These are phyloP conservation scores for Hapsidospora chrysogenum DNA, from an alignment of 495 filamentous ascomycete genomes.

Conservation along the genomic window DNA sequence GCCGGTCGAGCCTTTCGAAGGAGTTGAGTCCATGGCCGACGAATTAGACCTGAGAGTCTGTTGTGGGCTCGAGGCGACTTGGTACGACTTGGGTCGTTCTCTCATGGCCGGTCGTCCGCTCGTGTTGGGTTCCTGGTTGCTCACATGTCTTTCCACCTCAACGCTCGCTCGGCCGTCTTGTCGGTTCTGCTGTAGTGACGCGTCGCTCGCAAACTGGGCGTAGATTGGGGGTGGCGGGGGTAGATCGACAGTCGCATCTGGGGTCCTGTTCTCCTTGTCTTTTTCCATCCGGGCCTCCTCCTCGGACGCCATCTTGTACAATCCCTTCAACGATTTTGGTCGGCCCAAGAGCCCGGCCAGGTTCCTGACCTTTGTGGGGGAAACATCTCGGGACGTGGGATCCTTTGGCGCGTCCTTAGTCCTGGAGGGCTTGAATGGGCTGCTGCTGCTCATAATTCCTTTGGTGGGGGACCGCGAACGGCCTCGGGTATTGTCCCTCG, in stretches of 20 bases:
- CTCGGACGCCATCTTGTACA: slow-evolving; percentile 19
- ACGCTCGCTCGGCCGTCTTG: background rate
- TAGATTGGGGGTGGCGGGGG: slow-evolving; percentile 56
- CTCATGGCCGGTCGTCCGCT: slow-evolving; percentile 1
- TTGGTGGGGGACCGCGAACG: slow-evolving; percentile 33
- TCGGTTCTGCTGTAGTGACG: background rate
- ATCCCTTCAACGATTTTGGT: slow-evolving; percentile 41
- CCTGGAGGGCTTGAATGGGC: slow-evolving; percentile 40
- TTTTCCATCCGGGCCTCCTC: slow-evolving; percentile 27
- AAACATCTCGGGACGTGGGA: slow-evolving; percentile 29
- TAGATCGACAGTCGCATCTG: slow-evolving; percentile 28
- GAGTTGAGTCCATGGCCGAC: background rate
- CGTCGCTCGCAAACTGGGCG: slow-evolving; percentile 44
- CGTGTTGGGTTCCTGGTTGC: background rate
- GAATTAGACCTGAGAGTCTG: background rate
- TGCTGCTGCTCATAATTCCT: slow-evolving; percentile 45
- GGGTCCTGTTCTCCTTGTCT: slow-evolving; percentile 66
- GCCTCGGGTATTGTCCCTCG: slow-evolving; percentile 1
- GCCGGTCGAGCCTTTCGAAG: background rate
- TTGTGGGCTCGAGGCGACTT: background rate
- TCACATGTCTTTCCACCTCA: background rate
- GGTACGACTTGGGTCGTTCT: slow-evolving; percentile 13
- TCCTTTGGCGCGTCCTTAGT: no score
- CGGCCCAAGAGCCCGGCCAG: slow-evolving; percentile 46
- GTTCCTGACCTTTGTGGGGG: slow-evolving; percentile 47